Conservation (phyloP, 768 basidiomycete species). For the Cystofilobasidium macerans region DNA sequence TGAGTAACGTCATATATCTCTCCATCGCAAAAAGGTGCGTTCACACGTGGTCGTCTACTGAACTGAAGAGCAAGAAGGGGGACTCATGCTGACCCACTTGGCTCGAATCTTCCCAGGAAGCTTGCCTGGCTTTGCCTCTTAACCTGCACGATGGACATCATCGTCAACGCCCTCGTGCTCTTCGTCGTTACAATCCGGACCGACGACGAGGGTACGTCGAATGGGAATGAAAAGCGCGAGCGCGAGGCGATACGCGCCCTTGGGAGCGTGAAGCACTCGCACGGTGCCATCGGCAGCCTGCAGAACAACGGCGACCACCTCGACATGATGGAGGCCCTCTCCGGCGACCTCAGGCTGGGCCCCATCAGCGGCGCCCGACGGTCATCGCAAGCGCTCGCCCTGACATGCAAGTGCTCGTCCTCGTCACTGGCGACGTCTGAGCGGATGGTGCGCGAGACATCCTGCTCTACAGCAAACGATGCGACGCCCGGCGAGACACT, state of each 20-base stretch:
- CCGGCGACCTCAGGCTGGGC: background rate
- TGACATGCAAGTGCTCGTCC: background rate
- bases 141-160: background rate
- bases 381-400: too few species aligned
- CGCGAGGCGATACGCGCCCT: background rate
- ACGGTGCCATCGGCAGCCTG: background rate
- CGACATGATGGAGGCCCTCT: conserved; percentile 1
- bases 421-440: too few species aligned
- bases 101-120: too few species aligned
- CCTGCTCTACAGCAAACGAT: too few species aligned
- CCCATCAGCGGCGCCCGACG: too few species aligned
- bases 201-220: background rate
- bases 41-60: too few species aligned
- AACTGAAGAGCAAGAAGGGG: too few species aligned
- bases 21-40: background rate
- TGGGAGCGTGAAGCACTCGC: background rate
- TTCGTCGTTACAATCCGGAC: background rate
- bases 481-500: too few species aligned
- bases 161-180: background rate
- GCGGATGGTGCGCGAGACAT: too few species aligned
- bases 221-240: background rate
- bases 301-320: background rate
- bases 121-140: background rate
- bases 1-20: background rate
- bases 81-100: too few species aligned